Conservation (phyloP, 768 basidiomycete species). For the Rhizopogon salebrosus region DNA sequence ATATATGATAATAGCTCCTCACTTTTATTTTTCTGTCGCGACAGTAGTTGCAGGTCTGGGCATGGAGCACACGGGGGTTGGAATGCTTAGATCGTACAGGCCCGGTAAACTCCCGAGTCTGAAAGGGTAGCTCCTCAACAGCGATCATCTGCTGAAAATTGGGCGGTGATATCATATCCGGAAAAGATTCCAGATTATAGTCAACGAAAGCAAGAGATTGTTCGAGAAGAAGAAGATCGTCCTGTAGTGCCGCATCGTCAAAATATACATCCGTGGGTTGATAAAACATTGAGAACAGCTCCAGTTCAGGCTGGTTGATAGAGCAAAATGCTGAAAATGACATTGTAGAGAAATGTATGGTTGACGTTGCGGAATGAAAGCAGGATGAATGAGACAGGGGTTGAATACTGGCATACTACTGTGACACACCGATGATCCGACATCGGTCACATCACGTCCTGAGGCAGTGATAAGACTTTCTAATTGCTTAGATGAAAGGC, state of each 20-base stretch:
- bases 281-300: neutral
- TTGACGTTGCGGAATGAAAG: neutral
- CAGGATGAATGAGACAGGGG: neutral
- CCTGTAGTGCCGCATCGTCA: neutral
- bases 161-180: too few species aligned
- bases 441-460: too few species aligned
- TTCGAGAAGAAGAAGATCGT: neutral
- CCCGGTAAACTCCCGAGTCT: neutral
- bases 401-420: too few species aligned
- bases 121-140: neutral
- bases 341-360: neutral
- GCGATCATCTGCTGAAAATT: neutral
- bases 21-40: neutral
- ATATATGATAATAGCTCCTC: neutral
- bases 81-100: neutral
- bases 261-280: neutral
- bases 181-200: neutral
- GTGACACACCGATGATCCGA: too few species aligned
- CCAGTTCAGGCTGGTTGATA: neutral
- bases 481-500: too few species aligned
- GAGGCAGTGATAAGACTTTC: too few species aligned
- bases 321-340: neutral
- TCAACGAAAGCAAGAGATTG: neutral
- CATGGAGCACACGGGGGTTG: neutral
- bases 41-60: neutral